Base-by-base conservation (phyloP, 2,329 filamentous ascomycete genomes). In the Penicillium sp. region DNA sequence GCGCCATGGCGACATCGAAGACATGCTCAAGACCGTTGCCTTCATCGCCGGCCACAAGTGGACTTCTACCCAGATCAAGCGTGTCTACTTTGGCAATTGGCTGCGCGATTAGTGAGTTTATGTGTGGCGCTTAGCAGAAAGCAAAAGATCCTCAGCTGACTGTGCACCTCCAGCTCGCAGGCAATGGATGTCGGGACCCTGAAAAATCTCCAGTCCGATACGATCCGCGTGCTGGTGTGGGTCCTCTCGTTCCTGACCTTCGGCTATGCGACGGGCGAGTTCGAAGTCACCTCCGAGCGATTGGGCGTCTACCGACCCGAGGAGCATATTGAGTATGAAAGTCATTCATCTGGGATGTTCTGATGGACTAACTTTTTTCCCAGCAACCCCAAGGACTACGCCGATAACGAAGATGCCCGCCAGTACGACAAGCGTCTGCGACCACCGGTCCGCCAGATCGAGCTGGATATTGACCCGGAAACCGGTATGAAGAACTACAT, bases 401-500 rank as follows among this genome's bases (percentile, higher is more conserved):
- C 89, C 43, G 91, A 97, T 63, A 89, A 90, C 61, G 65, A 83
- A 58, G 94, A 99, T 74, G 94, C 94, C 5, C 83, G 90, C 54
- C 83, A 88, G 63, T 73, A 60, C 65, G 94, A 97, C 68, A 75
- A 80, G 33, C 86, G 94, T 24, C 83, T 97, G 7, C 87, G 94
- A 45, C 88, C 86, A 1, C 92, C 92, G 0, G 85, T 97, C 8
- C 76, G 83, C 53, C 80, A 81, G 4, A 72, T 82, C 36, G 89
- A 94, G 66, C 82, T 89, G 18, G 84, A 89, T 53, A 82, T 94
- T 50, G 89, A 94, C 64, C 75, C 76, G 30, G 76, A 81, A 5
- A 94, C 89, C 1, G 92, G 92, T n/a, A 96, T 99, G 92, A 99
- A 97, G 74, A 97, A 97, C 70, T 99, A 99, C 71, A 97, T 99